Base-by-base conservation (phyloP, 371 early-diverging fungal species). In the Catenaria anguillulae region DNA sequence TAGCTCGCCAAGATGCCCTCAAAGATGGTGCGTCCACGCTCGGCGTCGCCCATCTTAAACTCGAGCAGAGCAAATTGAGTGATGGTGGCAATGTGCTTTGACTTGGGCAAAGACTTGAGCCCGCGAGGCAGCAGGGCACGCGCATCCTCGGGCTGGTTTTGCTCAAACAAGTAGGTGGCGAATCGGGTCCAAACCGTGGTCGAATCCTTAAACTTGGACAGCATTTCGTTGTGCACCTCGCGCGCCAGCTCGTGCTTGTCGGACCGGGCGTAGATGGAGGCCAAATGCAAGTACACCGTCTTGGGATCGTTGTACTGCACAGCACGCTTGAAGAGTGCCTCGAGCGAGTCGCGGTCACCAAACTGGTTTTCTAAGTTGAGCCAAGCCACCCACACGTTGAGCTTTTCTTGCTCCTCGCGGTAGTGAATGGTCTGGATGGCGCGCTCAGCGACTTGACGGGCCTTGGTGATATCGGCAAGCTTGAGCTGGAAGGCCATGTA, bases 401-500 rank as follows among this genome's bases (percentile, higher is more conserved):
- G 73, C 75, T 86, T 88, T 74, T 97, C 98, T 70, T 87, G 86
- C 67, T 92, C 90, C 70, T 94, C 95, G 58, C 93, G 75, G 75
- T 85, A 90, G 63, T 77, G 80, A 65, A 97, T 97, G n/a, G 86
- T 84, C 73, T 86, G 88, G 62, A 97, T 73, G 4, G 95, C 98
- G 52, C 93, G 84, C 67, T 94, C 89, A 55, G 88, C 95, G 60
- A 96, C 84, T 58, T 82, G 82, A 40, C 97, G 87, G 10, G 97
- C 97, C 66, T 89, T 90, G 31, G 77, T 85, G 46, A 96, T 81
- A 69, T 93, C 92, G 2, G 88, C 86, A 63, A 92, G 72, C 63
- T 93, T 84, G 6, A 94, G 76, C 64, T 90, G 90, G 77, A 88
- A 90, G 5, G 96, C 93, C 97, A 97, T 97, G 70, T 90, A 97